phyloP scores from a whole-genome alignment of 1,139 yeast genomes.

The Scheffersomyces titani region DNA sequence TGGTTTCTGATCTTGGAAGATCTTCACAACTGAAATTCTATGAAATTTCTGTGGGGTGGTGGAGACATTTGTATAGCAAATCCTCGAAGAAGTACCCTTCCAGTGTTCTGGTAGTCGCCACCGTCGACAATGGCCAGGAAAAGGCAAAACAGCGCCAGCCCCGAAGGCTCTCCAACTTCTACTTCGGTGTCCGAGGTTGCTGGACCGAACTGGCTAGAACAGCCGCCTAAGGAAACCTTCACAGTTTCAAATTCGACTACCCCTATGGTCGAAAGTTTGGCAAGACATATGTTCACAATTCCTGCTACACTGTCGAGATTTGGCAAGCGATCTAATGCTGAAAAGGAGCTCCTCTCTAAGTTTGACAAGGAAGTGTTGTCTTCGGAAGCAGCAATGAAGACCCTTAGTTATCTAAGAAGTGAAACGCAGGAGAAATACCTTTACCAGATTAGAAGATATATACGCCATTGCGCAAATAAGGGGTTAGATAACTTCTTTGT shows the following conservation, averaged over 20 bases:
- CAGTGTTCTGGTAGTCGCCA: background rate
- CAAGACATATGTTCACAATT: background rate
- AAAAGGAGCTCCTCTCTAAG: conserved; percentile 1
- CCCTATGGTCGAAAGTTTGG: background rate
- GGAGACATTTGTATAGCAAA: background rate
- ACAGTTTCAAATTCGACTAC: background rate
- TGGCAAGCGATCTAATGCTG: conserved; percentile 1
- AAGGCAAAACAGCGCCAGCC: background rate
- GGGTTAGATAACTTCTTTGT: conserved; percentile 3
- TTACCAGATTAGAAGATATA: conserved; percentile 6
- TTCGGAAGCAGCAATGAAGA: background rate
- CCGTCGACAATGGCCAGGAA: background rate
- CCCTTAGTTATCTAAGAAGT: background rate
- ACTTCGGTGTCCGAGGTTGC: background rate
- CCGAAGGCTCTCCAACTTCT: background rate
- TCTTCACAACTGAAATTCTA: background rate
- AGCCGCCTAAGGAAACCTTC: background rate
- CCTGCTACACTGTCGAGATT: background rate
- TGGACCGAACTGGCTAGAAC: background rate
- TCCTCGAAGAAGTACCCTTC: background rate
- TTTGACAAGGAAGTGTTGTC: conserved; percentile 4
- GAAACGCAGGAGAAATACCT: conserved; percentile 6
- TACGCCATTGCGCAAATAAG: conserved; percentile 4
- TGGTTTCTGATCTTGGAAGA: background rate
- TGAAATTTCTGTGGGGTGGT: background rate